Percentiles rank a stretch among this genome's conserved stretches.
Evolutionary conservation across 805 yeast species (phyloP).

Genomic region (Yamadazyma insecticola): DNA sequence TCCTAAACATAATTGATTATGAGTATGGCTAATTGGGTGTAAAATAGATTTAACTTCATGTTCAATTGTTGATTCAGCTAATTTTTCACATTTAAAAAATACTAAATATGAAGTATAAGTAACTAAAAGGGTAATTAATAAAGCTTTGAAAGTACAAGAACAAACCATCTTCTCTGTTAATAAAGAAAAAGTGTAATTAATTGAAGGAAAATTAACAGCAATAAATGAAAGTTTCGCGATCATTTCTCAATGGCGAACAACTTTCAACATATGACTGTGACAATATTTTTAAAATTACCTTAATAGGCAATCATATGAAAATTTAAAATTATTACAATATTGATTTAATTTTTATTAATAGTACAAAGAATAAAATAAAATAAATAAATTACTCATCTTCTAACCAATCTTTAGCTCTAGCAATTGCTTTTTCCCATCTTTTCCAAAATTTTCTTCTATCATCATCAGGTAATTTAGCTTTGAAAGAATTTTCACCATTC

Average conservation of each 20-base stretch:
- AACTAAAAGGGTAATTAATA: conserved; percentile 20
- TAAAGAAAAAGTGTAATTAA: too few relatives aligned
- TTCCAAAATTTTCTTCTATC: conserved; percentile 62
- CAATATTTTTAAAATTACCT: too few relatives aligned
- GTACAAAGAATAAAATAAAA: too few relatives aligned
- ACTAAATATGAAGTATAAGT: conserved; percentile 34
- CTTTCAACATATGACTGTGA: too few relatives aligned
- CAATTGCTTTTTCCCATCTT: conserved; percentile 83
- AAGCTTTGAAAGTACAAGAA: conserved; percentile 7
- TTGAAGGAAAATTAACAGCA: too few relatives aligned
- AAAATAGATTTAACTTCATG: conserved; percentile 24
- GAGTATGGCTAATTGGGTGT: conserved; percentile 37
- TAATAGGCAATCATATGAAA: too few relatives aligned
- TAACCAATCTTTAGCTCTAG: conserved; percentile 80
- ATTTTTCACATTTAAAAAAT: conserved; percentile 34
- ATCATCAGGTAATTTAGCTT: conserved; percentile 46
- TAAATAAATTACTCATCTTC: conserved; percentile 22
- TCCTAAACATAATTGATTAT: conserved; percentile 29
- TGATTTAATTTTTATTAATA: too few relatives aligned
- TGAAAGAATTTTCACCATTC: conserved; percentile 24
- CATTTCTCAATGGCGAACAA: too few relatives aligned
- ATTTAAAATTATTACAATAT: too few relatives aligned
- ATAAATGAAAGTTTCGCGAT: too few relatives aligned
- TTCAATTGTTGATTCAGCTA: too few relatives aligned
- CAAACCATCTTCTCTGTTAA: conserved; percentile 7